A percentile compares a stretch with the other conserved stretches of the same genome.
phyloP scores from a whole-genome alignment of 805 yeast genomes.

The Candida hispaniensis region DNA sequence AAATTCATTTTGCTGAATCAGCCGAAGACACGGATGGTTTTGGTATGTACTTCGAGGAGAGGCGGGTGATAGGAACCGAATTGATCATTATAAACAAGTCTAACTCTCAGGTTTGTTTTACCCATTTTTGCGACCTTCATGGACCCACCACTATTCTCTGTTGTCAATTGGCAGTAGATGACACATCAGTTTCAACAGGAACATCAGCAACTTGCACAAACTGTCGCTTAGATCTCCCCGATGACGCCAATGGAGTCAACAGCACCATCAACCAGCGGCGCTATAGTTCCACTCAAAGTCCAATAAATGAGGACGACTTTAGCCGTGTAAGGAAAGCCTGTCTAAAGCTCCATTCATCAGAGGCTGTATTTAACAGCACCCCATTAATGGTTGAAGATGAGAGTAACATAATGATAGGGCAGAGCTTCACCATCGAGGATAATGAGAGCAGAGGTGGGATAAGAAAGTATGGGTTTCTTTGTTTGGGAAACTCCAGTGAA shows the following conservation, averaged over 20 bases:
- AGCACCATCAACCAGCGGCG: slow-evolving; percentile 2
- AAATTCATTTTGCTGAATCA: slow-evolving; percentile 5
- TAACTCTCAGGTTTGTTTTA: slow-evolving; percentile 22
- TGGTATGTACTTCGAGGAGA: slow-evolving; percentile 2
- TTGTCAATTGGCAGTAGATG: slow-evolving; percentile 22
- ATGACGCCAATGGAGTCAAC: slow-evolving; percentile 3
- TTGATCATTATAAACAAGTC: neutral
- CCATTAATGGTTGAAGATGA: slow-evolving; percentile 24
- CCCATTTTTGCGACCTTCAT: slow-evolving; percentile 27
- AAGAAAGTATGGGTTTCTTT: slow-evolving; percentile 22
- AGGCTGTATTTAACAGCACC: slow-evolving; percentile 21
- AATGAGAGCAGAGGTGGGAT: slow-evolving; percentile 21
- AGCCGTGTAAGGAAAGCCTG: slow-evolving; percentile 25
- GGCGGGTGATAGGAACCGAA: too few relatives aligned
- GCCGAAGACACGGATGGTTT: slow-evolving; percentile 4
- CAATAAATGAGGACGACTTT: slow-evolving; percentile 23
- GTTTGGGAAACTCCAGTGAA: slow-evolving; percentile 22
- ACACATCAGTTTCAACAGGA: slow-evolving; percentile 17
- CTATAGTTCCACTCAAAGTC: slow-evolving; percentile 22
- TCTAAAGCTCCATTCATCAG: slow-evolving; percentile 22
- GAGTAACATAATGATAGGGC: slow-evolving; percentile 21
- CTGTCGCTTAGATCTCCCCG: slow-evolving; percentile 22
- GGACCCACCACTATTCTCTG: slow-evolving; percentile 27
- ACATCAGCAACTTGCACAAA: slow-evolving; percentile 19
- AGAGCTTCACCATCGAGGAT: slow-evolving; percentile 22